Evolutionary conservation across 2,329 filamentous ascomycete genomes (phyloP).

Genomic region (Alternaria novae-zelandiae): DNA sequence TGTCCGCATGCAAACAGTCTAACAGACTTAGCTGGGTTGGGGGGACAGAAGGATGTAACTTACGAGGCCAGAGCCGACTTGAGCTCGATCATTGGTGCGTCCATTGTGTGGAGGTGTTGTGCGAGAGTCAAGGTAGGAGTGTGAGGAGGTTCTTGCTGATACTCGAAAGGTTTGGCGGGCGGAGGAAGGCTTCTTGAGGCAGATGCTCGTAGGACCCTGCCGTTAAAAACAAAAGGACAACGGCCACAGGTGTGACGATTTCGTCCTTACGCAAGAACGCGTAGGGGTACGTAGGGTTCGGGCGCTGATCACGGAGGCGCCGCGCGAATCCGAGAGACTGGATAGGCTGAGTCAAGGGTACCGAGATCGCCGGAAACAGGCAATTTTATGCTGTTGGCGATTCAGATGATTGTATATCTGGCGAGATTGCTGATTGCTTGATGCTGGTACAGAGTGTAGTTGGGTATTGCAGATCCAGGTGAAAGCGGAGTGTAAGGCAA

Average conservation of each 20-base stretch:
- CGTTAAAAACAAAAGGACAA: slow-evolving; percentile 15
- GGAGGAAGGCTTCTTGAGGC: slow-evolving; percentile 16
- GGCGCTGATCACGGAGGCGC: slow-evolving; percentile 13
- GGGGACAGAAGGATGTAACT: slow-evolving; percentile 25
- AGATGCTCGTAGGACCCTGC: slow-evolving; percentile 12
- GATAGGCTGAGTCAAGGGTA: slow-evolving; percentile 24
- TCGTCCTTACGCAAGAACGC: slow-evolving; percentile 18
- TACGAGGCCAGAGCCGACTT: slow-evolving; percentile 57
- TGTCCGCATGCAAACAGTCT: slow-evolving; percentile 48
- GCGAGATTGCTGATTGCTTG: slow-evolving; percentile 1
- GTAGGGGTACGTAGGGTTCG: slow-evolving; percentile 27
- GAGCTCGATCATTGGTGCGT: slow-evolving; percentile 52
- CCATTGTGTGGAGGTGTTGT: slow-evolving; percentile 38
- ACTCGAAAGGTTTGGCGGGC: not conserved
- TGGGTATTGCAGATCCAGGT: slow-evolving; percentile 1
- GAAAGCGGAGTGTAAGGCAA: slow-evolving; percentile 2
- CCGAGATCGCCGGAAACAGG: slow-evolving; percentile 12
- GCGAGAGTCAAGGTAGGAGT: not conserved
- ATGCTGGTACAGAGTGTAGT: not conserved
- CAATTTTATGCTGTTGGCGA: slow-evolving; percentile 5
- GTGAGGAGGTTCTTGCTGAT: not conserved
- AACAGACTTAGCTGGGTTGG: slow-evolving; percentile 36
- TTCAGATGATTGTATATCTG: not conserved
- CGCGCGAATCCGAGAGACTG: slow-evolving; percentile 18
- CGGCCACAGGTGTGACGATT: slow-evolving; percentile 13